These are phyloP conservation scores for Cadophora gregata DNA, from an alignment of 2,329 filamentous ascomycete genomes.

Conservation along the genomic window DNA sequence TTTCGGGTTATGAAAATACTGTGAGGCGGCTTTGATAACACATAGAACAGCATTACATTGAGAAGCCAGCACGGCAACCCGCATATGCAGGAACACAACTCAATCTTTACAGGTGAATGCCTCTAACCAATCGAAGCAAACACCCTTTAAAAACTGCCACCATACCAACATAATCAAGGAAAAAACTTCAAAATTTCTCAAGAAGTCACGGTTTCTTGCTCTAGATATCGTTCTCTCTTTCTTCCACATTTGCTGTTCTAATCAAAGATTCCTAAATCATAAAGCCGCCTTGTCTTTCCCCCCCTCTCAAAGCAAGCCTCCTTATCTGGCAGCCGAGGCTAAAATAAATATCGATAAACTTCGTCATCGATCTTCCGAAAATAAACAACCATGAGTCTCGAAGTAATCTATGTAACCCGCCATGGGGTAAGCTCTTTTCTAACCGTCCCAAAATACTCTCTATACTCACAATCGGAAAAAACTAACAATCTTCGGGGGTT, in stretches of 20 bases:
- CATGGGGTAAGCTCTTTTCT: constrained; percentile 67
- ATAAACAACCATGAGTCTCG: constrained; percentile 50
- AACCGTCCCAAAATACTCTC: constrained; percentile 14
- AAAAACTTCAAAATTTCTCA: background rate
- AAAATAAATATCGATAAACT: constrained; percentile 12
- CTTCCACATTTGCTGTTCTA: background rate
- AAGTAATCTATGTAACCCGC: constrained; percentile 75
- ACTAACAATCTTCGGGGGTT: constrained; percentile 23
- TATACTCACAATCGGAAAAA: constrained; percentile 28
- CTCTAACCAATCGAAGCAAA: constrained; percentile 5
- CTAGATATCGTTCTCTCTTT: too few species aligned
- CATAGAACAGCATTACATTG: background rate
- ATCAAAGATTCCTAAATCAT: background rate
- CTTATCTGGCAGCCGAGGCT: constrained; percentile 18
- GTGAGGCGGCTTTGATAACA: background rate
- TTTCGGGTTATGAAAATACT: background rate
- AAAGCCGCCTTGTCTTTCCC: background rate
- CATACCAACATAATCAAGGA: background rate
- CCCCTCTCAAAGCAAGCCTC: constrained; percentile 11
- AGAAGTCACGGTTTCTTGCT: too few species aligned
- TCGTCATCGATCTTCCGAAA: constrained; percentile 20
- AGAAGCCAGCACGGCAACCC: background rate
- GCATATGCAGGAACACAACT: constrained; percentile 41
- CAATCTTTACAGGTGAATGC: background rate
- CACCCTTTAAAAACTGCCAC: background rate